Percentiles rank a stretch among this genome's conserved stretches.
phyloP scores from a whole-genome alignment of 768 basidiomycete genomes.

The Tricholoma furcatifolium region DNA sequence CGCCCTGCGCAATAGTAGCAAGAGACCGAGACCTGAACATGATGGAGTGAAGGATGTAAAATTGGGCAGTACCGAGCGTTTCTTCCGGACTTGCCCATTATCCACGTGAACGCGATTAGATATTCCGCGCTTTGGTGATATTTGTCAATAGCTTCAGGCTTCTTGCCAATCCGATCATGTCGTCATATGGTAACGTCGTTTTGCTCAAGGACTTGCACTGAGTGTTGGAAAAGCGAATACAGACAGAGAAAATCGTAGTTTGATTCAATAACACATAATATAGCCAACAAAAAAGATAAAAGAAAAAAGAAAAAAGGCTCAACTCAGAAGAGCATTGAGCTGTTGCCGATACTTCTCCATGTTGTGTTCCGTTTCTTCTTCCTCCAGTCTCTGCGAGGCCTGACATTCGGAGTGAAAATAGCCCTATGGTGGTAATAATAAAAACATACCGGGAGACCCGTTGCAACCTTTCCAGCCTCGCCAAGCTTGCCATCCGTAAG shows the following conservation, averaged over 20 bases:
- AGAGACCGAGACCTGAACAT: slow-evolving; percentile 64
- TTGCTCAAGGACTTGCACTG: no score
- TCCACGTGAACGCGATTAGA: slow-evolving; percentile 19
- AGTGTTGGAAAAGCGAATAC: no score
- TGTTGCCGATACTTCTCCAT: slow-evolving; percentile 92
- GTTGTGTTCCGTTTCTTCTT: slow-evolving; percentile 82
- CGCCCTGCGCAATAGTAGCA: slow-evolving; percentile 52
- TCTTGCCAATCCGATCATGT: not conserved
- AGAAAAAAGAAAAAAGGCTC: slow-evolving; percentile 7
- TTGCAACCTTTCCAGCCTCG: slow-evolving; percentile 69
- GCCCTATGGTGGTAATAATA: slow-evolving; percentile 6
- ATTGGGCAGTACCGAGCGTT: slow-evolving; percentile 14
- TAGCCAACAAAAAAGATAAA: not conserved
- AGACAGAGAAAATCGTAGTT: not conserved
- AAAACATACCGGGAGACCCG: slow-evolving; percentile 70
- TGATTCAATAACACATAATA: not conserved
- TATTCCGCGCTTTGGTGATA: not conserved
- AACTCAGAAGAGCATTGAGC: slow-evolving; percentile 82
- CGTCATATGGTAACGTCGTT: not conserved
- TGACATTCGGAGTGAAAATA: slow-evolving; percentile 42
- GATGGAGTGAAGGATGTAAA: slow-evolving; percentile 23
- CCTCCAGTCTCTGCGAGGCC: slow-evolving; percentile 51
- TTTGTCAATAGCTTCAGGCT: not conserved
- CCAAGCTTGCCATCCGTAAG: slow-evolving; percentile 97
- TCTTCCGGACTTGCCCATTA: slow-evolving; percentile 16